Percentiles rank a stretch among this genome's conserved stretches.
These are phyloP conservation scores for Ophiostoma ips DNA, from an alignment of 2,329 filamentous ascomycete species.

Conservation along the genomic window DNA sequence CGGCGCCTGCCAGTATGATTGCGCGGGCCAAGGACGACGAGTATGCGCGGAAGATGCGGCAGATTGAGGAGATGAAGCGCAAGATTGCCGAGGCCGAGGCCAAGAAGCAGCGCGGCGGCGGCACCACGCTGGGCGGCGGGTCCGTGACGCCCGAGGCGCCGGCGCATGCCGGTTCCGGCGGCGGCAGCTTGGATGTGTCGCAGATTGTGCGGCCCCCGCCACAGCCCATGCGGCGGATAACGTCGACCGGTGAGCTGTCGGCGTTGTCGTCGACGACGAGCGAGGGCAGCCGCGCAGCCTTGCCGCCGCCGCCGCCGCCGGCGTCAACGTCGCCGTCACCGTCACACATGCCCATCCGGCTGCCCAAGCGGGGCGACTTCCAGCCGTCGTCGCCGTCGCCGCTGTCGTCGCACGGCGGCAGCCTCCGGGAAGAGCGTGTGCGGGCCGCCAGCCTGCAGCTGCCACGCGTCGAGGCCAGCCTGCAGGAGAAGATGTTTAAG, in stretches of 20 bases:
- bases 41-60: slow-evolving; percentile 37
- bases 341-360: slow-evolving; percentile 10
- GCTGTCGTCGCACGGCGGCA: slow-evolving; percentile 1
- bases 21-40: slow-evolving; percentile 24
- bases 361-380: slow-evolving; percentile 17
- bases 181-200: not conserved
- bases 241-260: slow-evolving; percentile 1
- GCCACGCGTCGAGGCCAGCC: slow-evolving; percentile 24
- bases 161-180: slow-evolving; percentile 18
- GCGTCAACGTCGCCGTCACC: not conserved
- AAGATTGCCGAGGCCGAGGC: slow-evolving; percentile 46
- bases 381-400: not conserved
- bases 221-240: slow-evolving; percentile 5
- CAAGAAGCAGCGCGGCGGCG: slow-evolving; percentile 24
- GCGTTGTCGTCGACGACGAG: no score
- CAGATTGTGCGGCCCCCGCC: not conserved
- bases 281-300: no score
- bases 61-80: slow-evolving; percentile 47
- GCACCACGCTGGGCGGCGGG: slow-evolving; percentile 15
- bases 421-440: slow-evolving; percentile 17
- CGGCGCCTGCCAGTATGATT: slow-evolving; percentile 21
- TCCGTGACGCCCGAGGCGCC: slow-evolving; percentile 17
- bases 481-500: slow-evolving; percentile 33
- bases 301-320: no score
- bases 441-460: slow-evolving; percentile 26